phyloP scores from a whole-genome alignment of 257 asterid genomes.

The Gynochthodes officinalis region DNA sequence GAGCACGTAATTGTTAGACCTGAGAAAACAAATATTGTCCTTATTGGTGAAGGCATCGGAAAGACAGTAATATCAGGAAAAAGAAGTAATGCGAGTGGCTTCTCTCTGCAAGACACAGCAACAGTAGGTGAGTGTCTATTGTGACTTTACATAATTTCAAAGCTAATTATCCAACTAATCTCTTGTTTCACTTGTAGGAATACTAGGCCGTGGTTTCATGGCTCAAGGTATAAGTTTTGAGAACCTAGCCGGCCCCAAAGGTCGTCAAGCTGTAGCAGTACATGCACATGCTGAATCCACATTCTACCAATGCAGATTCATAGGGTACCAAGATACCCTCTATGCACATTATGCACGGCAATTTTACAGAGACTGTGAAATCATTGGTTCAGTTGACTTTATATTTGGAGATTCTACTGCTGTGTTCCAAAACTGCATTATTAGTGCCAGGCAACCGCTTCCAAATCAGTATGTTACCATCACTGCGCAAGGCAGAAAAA shows the following conservation, averaged over 20 bases:
- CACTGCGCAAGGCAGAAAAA: conserved; percentile 19
- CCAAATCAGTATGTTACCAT: neutral
- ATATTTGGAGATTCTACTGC: conserved; percentile 10
- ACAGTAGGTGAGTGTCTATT: conserved; percentile 4
- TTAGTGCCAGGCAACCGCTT: neutral
- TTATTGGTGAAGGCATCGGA: conserved; percentile 18
- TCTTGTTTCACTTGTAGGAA: neutral
- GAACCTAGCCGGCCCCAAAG: conserved; percentile 8
- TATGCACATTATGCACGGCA: neutral
- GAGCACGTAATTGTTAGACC: neutral
- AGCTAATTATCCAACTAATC: neutral
- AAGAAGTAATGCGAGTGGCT: neutral
- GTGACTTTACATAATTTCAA: neutral
- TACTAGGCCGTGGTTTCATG: conserved; percentile 4
- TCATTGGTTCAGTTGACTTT: conserved; percentile 21
- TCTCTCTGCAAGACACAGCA: neutral
- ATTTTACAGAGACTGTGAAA: conserved; percentile 17
- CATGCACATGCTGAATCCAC: neutral
- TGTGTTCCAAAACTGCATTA: conserved; percentile 10
- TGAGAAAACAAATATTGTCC: conserved; percentile 3
- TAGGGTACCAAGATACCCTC: conserved; percentile 22
- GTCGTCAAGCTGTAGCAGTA: conserved; percentile 6
- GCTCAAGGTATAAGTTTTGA: conserved; percentile 3
- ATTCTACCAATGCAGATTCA: conserved; percentile 16
- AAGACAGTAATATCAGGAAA: conserved; percentile 3